Evolutionary conservation across 352 stramenopile species (phyloP).

Genomic region (Phytophthora megakarya): DNA sequence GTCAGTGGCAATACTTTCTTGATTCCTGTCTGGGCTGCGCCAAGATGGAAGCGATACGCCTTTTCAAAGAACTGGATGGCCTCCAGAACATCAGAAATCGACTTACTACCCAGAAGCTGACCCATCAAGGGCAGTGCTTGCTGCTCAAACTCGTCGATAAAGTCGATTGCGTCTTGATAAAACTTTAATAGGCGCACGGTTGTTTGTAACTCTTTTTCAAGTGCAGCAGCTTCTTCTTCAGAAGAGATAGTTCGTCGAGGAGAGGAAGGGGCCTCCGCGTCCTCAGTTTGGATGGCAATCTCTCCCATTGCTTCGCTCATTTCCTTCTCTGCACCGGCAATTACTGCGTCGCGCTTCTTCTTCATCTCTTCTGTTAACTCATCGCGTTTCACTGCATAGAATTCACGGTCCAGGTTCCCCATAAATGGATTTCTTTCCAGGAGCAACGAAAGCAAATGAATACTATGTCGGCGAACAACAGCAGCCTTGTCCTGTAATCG

Average conservation of each 20-base stretch:
- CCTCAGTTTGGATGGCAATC: conserved; percentile 22
- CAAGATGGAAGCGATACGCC: conserved; percentile 89
- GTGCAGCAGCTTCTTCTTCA: conserved; percentile 46
- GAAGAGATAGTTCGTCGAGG: conserved; percentile 19
- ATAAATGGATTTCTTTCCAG: conserved; percentile 96
- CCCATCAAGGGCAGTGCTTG: conserved; percentile 76
- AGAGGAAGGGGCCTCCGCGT: neutral
- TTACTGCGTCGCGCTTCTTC: conserved; percentile 72
- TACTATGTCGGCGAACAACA: conserved; percentile 89
- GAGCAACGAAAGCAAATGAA: conserved; percentile 88
- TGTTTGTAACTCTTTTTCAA: conserved; percentile 74
- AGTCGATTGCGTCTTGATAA: conserved; percentile 90
- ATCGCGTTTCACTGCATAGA: conserved; percentile 84
- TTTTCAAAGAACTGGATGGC: conserved; percentile 94
- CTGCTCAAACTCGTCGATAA: conserved; percentile 92
- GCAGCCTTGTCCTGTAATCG: conserved; percentile 94
- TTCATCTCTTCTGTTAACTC: conserved; percentile 70
- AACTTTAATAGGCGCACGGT: conserved; percentile 91
- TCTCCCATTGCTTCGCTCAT: conserved; percentile 57
- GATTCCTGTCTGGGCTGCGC: conserved; percentile 89
- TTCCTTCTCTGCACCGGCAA: conserved; percentile 79
- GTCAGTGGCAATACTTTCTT: conserved; percentile 92
- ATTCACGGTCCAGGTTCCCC: conserved; percentile 84
- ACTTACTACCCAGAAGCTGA: conserved; percentile 90
- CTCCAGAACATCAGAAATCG: conserved; percentile 92